These are phyloP conservation scores for Skeletonema potamos DNA, from an alignment of 108 stramenopile genomes.

Conservation along the genomic window DNA sequence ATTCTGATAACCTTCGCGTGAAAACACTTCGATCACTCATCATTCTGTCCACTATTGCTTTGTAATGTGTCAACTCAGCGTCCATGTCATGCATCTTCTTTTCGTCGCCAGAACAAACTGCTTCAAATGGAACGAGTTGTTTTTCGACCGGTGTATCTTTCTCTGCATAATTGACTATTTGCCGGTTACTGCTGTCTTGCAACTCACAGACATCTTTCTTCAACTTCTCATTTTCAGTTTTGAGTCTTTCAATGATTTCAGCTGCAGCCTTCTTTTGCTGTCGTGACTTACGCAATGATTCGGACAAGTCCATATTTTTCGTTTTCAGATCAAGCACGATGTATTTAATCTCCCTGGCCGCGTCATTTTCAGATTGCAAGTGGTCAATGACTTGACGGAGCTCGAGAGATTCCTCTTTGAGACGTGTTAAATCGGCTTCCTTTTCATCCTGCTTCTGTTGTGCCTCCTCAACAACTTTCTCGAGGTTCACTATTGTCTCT, in stretches of 20 bases:
- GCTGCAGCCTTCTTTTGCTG: constrained; percentile 20
- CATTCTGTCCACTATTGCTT: constrained; percentile 11
- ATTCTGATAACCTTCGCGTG: constrained; percentile 1
- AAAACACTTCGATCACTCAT: constrained; percentile 9
- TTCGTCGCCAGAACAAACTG: background rate
- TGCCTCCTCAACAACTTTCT: background rate
- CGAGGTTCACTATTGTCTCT: constrained; percentile 9
- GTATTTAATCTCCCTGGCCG: constrained; percentile 17
- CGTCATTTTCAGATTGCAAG: constrained; percentile 14
- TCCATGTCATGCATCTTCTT: background rate
- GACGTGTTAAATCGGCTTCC: background rate
- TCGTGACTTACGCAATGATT: constrained; percentile 6
- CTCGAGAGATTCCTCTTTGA: constrained; percentile 19
- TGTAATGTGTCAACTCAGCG: constrained; percentile 13
- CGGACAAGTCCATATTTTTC: constrained; percentile 20
- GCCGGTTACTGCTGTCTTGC: background rate
- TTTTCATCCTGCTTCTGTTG: background rate
- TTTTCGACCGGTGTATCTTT: background rate
- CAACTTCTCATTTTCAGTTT: constrained; percentile 22
- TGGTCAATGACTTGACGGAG: constrained; percentile 16
- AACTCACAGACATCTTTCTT: background rate
- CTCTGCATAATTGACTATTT: background rate
- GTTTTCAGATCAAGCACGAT: constrained; percentile 18
- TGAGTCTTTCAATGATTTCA: constrained; percentile 14
- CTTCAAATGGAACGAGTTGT: constrained; percentile 4